A percentile compares a stretch with the other conserved stretches of the same genome.
Conservation (phyloP, 2,329 filamentous ascomycete genomes). For the Verruconis gallopava region DNA sequence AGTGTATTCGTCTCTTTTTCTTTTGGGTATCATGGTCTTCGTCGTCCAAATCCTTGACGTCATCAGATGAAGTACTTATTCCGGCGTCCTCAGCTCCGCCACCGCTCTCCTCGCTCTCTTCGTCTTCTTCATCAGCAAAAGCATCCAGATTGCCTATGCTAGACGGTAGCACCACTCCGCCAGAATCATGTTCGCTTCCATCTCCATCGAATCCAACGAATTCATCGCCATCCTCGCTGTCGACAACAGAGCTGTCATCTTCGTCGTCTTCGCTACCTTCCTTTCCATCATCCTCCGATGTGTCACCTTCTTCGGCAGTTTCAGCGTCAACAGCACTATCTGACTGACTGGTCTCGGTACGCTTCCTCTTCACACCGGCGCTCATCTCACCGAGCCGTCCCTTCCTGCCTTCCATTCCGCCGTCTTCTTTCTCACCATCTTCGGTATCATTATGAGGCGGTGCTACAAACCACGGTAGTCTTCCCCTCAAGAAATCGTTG, state of each 20-base stretch:
- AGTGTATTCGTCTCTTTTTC: no score
- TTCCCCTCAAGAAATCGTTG: conserved; percentile 90
- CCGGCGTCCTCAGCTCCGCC: no score
- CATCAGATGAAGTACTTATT: no score
- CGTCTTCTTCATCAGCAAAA: conserved; percentile 2
- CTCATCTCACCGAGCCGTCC: conserved; percentile 73
- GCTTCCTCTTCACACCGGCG: conserved; percentile 54
- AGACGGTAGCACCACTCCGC: not conserved
- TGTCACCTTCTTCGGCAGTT: conserved; percentile 32
- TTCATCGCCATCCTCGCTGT: conserved; percentile 12
- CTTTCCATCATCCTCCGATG: conserved; percentile 22
- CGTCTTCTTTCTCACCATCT: conserved; percentile 36
- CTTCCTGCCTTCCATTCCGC: conserved; percentile 53
- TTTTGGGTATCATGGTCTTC: no score
- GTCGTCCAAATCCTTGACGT: no score
- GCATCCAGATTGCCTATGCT: not conserved
- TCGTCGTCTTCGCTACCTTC: conserved; percentile 17
- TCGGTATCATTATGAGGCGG: conserved; percentile 51
- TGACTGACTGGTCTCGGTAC: conserved; percentile 18
- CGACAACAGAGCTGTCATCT: conserved; percentile 12
- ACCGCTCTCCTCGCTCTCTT: not conserved
- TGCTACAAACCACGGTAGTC: conserved; percentile 90
- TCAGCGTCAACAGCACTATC: conserved; percentile 10
- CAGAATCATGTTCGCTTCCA: not conserved
- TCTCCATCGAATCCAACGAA: conserved; percentile 19